phyloP scores from a whole-genome alignment of 2,329 filamentous ascomycete species.

The Botryotinia narcissicola region DNA sequence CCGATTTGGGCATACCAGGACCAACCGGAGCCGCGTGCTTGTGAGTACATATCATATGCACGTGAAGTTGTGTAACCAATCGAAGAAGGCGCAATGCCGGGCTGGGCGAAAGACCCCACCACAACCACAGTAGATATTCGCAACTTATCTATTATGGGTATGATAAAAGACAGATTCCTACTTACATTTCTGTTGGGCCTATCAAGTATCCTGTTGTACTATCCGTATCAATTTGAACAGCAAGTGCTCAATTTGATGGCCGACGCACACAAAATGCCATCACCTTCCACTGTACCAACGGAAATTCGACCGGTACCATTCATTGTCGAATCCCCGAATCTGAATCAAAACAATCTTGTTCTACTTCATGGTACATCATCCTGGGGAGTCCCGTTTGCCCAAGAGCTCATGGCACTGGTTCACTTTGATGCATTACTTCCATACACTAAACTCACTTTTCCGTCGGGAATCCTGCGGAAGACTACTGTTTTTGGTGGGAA shows the following conservation, averaged over 20 bases:
- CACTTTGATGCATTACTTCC: slow-evolving; percentile 36
- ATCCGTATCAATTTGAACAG: not conserved
- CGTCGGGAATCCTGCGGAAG: slow-evolving; percentile 23
- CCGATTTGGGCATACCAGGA: not conserved
- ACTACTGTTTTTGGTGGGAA: slow-evolving; percentile 29
- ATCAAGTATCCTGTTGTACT: not conserved
- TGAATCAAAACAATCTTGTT: slow-evolving; percentile 40
- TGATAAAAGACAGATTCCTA: not conserved
- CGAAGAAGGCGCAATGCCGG: not conserved
- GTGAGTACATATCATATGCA: not conserved
- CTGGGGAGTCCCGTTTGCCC: slow-evolving; percentile 39
- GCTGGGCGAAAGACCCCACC: not conserved
- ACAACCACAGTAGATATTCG: not conserved
- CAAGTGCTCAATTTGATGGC: not conserved
- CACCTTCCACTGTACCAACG: not conserved
- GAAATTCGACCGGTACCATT: slow-evolving; percentile 20
- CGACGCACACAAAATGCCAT: not conserved
- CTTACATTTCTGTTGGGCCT: not conserved
- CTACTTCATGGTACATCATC: slow-evolving; percentile 45
- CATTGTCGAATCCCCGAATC: slow-evolving; percentile 32
- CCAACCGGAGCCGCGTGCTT: not conserved
- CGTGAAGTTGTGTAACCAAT: not conserved
- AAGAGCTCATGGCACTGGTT: slow-evolving; percentile 37
- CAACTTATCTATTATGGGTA: not conserved
- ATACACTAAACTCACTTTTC: slow-evolving; percentile 29